Conservation (phyloP, 768 basidiomycete species). For the Dictyophora rubrovolvata region DNA sequence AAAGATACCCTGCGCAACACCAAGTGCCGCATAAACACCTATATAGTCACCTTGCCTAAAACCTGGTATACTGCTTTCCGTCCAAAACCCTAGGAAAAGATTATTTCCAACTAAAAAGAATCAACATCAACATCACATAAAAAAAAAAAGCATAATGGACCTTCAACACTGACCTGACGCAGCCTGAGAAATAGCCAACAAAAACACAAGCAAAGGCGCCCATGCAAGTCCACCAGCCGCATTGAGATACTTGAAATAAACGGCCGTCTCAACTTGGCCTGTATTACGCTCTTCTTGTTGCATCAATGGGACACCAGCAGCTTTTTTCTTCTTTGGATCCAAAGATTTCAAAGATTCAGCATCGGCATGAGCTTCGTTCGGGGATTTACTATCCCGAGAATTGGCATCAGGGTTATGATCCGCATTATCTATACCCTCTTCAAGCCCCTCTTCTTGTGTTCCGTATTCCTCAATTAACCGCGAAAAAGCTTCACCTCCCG, state of each 20-base stretch:
- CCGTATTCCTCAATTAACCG: conserved; percentile 50
- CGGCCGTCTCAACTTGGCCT: conserved; percentile 40
- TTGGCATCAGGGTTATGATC: conserved; percentile 10
- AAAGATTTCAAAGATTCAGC: neutral
- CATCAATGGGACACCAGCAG: conserved; percentile 31
- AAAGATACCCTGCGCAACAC: conserved; percentile 40
- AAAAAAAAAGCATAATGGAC: neutral
- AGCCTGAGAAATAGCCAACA: conserved; percentile 39
- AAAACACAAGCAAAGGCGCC: conserved; percentile 31
- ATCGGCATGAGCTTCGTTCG: conserved; percentile 11
- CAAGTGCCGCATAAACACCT: conserved; percentile 38
- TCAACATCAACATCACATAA: neutral
- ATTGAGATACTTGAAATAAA: conserved; percentile 39
- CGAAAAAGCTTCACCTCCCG: conserved; percentile 33
- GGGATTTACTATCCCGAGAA: conserved; percentile 12
- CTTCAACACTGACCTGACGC: conserved; percentile 32
- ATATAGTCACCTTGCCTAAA: conserved; percentile 61
- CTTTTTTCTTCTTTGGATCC: conserved; percentile 5
- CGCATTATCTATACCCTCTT: conserved; percentile 3
- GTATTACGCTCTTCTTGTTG: conserved; percentile 47
- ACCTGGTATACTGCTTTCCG: conserved; percentile 38
- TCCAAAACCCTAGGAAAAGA: conserved; percentile 70
- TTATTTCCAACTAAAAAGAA: conserved; percentile 40
- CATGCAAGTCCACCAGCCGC: conserved; percentile 40
- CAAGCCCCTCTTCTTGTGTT: conserved; percentile 20